A percentile compares a stretch with the other conserved stretches of the same genome.
phyloP scores from a whole-genome alignment of 352 stramenopile genomes.

The Phytophthora quininea region DNA sequence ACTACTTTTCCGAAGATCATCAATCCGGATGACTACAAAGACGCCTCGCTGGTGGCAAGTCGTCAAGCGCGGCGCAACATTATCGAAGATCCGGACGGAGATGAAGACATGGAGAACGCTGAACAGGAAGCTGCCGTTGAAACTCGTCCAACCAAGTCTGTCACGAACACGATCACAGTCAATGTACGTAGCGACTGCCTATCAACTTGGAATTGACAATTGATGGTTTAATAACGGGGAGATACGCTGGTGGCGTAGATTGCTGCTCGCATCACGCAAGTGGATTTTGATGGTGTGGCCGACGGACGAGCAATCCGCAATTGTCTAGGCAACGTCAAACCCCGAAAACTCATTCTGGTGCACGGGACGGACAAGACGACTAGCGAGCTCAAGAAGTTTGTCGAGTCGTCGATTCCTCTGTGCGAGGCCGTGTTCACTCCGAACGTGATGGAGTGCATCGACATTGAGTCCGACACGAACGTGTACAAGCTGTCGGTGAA shows the following conservation, averaged over 20 bases:
- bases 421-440: conserved; percentile 90
- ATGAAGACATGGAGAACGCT: conserved; percentile 76
- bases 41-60: conserved; percentile 66
- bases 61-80: conserved; percentile 69
- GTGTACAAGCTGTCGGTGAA: conserved; percentile 90
- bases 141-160: conserved; percentile 80
- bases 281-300: conserved; percentile 87
- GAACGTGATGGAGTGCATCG: conserved; percentile 88
- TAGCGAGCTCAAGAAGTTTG: conserved; percentile 82
- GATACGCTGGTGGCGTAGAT: too few relatives aligned
- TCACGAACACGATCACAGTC: conserved; percentile 72
- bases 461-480: conserved; percentile 91
- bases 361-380: conserved; percentile 86
- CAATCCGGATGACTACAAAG: conserved; percentile 83
- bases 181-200: conserved; percentile 54
- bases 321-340: conserved; percentile 89
- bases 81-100: conserved; percentile 59
- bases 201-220: too few relatives aligned
- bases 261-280: conserved; percentile 73
- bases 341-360: conserved; percentile 88
- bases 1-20: conserved; percentile 61
- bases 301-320: conserved; percentile 89
- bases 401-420: conserved; percentile 80
- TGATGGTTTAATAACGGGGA: too few relatives aligned
- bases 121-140: conserved; percentile 64